phyloP scores from a whole-genome alignment of 2,329 filamentous ascomycete genomes.

The Alternaria gaisen region DNA sequence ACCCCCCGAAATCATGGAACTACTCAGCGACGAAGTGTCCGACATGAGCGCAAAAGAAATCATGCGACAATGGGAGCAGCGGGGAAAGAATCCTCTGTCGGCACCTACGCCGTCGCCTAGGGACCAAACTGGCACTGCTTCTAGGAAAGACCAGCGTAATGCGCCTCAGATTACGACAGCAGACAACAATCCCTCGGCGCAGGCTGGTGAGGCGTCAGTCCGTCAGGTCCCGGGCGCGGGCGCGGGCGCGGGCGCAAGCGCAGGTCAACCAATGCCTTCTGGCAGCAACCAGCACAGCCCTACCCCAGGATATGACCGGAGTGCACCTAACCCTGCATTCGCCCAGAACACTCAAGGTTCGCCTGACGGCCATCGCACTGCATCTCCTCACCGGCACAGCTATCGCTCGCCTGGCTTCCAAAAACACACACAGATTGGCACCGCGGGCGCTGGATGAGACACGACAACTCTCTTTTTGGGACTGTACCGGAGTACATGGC shows the following conservation, averaged over 20 bases:
- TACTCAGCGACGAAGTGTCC: constrained; percentile 83
- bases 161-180: constrained; percentile 72
- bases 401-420: constrained; percentile 49
- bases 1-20: constrained; percentile 86
- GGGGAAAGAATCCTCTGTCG: constrained; percentile 70
- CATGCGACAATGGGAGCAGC: constrained; percentile 88
- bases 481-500: constrained; percentile 38
- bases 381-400: constrained; percentile 50
- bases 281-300: constrained; percentile 40
- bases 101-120: constrained; percentile 55
- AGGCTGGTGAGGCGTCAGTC: constrained; percentile 85
- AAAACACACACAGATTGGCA: constrained; percentile 48
- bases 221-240: constrained; percentile 68
- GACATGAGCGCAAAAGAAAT: constrained; percentile 98
- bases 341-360: constrained; percentile 45
- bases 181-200: constrained; percentile 85
- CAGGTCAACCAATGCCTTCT: constrained; percentile 19
- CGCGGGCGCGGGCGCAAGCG: constrained; percentile 34
- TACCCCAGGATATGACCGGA: constrained; percentile 42
- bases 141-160: constrained; percentile 60
- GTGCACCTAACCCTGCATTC: constrained; percentile 46
- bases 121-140: constrained; percentile 56
- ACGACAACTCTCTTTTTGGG: constrained; percentile 10
- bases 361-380: constrained; percentile 46
- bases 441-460: constrained; percentile 47